These are phyloP conservation scores for Taphrina pruni DNA, from an alignment of 1,139 yeast genomes.

Conservation along the genomic window DNA sequence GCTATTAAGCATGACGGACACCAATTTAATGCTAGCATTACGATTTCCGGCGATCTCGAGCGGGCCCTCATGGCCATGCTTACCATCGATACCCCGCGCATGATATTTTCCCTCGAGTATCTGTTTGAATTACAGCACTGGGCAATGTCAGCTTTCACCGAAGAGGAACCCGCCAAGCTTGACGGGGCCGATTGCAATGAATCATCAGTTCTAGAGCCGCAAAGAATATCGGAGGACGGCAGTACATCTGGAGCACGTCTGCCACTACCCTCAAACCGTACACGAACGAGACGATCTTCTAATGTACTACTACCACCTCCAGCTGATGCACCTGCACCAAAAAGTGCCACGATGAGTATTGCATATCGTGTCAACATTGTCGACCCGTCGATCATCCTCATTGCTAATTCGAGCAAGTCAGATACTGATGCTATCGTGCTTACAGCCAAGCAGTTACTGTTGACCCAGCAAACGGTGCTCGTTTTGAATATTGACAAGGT, in stretches of 20 bases:
- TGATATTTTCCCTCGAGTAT: conserved; percentile 84
- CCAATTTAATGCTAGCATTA: conserved; percentile 69
- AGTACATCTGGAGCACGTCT: background rate
- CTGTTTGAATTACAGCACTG: conserved; percentile 76
- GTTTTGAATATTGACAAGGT: conserved; percentile 76
- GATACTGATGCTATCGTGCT: conserved; percentile 89
- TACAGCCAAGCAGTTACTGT: conserved; percentile 76
- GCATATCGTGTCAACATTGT: conserved; percentile 71
- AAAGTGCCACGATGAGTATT: conserved; percentile 47
- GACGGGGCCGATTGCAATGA: background rate
- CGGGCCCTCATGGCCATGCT: conserved; percentile 62
- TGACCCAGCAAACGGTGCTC: conserved; percentile 67
- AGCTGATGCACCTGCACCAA: conserved; percentile 20
- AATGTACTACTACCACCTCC: background rate
- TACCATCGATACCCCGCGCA: conserved; percentile 78
- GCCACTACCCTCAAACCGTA: background rate
- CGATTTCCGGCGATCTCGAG: conserved; percentile 56
- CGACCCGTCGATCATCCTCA: conserved; percentile 76
- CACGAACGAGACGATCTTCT: conserved; percentile 1
- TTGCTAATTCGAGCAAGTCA: conserved; percentile 75
- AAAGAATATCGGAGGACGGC: background rate
- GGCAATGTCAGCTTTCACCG: conserved; percentile 55
- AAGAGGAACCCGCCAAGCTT: background rate
- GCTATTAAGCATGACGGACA: conserved; percentile 64
- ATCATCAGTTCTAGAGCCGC: conserved; percentile 1